These are phyloP conservation scores for Saccharomycopsis crataegensis DNA, from an alignment of 1,139 yeast species.

Conservation along the genomic window DNA sequence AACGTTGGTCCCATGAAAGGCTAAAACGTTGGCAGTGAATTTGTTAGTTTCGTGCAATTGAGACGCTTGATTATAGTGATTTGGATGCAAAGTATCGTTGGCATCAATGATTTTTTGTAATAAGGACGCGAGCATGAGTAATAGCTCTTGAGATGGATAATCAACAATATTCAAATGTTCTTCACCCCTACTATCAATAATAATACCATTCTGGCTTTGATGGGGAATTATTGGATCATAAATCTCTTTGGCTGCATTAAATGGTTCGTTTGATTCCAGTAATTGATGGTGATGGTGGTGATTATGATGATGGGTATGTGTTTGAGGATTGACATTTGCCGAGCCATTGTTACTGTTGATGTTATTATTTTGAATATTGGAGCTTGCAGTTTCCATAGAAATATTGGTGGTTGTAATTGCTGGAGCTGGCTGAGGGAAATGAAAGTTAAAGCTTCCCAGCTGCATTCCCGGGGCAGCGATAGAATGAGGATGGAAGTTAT, in stretches of 20 bases:
- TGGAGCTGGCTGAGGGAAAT: constrained; percentile 24
- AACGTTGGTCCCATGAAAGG: constrained; percentile 91
- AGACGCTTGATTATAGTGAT: constrained; percentile 48
- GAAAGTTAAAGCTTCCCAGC: neutral
- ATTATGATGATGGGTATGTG: constrained; percentile 5
- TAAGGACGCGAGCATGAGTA: constrained; percentile 77
- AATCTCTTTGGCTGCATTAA: constrained; percentile 9
- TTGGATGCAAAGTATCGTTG: constrained; percentile 79
- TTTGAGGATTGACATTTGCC: neutral
- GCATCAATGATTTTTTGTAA: constrained; percentile 84
- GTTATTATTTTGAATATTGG: constrained; percentile 14
- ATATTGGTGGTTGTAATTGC: constrained; percentile 26
- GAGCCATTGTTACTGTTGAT: neutral
- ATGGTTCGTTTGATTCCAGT: constrained; percentile 1
- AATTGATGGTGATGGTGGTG: constrained; percentile 3
- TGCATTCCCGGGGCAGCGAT: constrained; percentile 2
- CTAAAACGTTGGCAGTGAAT: constrained; percentile 68
- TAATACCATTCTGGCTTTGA: constrained; percentile 11
- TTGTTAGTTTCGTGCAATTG: constrained; percentile 35
- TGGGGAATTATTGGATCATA: constrained; percentile 9
- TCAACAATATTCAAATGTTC: constrained; percentile 74
- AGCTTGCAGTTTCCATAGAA: constrained; percentile 23
- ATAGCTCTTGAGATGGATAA: constrained; percentile 73
- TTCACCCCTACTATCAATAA: constrained; percentile 19
- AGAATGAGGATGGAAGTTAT: neutral